Evolutionary conservation across 1,139 yeast genomes (phyloP), one percentile per base, ranked within the genome.

Genomic region (Pichia cactophila): DNA sequence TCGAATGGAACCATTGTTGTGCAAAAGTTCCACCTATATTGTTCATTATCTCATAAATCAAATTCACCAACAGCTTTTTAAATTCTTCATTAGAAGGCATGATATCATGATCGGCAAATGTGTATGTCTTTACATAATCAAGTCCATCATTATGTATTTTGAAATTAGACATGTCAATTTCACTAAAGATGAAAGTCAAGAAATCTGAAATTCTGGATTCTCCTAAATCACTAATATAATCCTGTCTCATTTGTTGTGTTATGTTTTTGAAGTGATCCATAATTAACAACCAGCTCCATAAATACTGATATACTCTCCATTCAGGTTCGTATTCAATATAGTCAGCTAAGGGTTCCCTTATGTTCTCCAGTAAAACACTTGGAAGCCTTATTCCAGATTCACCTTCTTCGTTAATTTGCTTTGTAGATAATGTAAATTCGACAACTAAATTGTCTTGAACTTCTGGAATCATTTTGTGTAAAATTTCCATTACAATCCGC

Each of bases 281-380:
- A 0, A 86, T 64, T 50, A 87, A 66, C 50, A 69, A 69, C 95
- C 96, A 89, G 42, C 81, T 70, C 81, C 88, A 81, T 43, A 86
- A 60, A 60, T 78, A 86, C 40, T 68, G 70, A 42, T 74, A 63
- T 31, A 72, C 67, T 2, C 56, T 58, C 17, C 56, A 53, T n/a
- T 63, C 63, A 16, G 68, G 66, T 41, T 71, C 76, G 45, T 63
- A 62, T 47, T 73, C 77, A 45, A 70, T 59, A 46, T 68, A 70
- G 20, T 73, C 77, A 33, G 57, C 58, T 12, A 53, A 33, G 3
- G 67, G 65, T 50, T 48, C 33, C 4, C 50, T 37, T 1, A 65
- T 59, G 35, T 64, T 63, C 0, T 64, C 56, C 9, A 75, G 52
- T 31, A 80, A 61, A 0, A 40, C 40, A 1, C 54, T 54, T 0